These are phyloP conservation scores for Phytophthora fragariaefolia DNA, from an alignment of 352 stramenopile species.

Conservation along the genomic window DNA sequence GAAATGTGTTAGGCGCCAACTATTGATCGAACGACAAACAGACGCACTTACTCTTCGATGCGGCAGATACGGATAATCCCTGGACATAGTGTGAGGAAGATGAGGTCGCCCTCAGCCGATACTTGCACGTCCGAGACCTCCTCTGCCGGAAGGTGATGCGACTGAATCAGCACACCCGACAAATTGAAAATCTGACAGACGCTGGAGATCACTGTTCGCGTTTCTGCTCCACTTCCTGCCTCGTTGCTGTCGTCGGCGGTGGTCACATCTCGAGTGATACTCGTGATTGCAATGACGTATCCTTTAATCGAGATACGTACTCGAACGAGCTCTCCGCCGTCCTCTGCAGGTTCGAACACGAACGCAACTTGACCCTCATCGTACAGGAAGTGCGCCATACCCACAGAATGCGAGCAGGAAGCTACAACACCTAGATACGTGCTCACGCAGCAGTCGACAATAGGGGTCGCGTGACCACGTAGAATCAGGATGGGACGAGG, in stretches of 20 bases:
- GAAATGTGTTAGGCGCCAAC: too few relatives aligned
- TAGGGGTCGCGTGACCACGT: conserved; percentile 54
- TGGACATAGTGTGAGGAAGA: conserved; percentile 66
- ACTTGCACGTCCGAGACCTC: conserved; percentile 57
- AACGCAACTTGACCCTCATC: conserved; percentile 79
- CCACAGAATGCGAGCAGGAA: conserved; percentile 61
- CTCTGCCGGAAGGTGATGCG: conserved; percentile 55
- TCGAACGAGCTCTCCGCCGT: conserved; percentile 43
- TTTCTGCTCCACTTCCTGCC: conserved; percentile 6
- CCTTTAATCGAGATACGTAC: conserved; percentile 63
- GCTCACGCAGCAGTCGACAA: conserved; percentile 74
- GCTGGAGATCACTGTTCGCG: conserved; percentile 31
- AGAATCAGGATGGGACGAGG: conserved; percentile 68
- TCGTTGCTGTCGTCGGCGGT: background rate
- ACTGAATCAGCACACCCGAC: conserved; percentile 59
- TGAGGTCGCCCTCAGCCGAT: conserved; percentile 71
- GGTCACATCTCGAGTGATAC: conserved; percentile 10
- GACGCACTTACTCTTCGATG: conserved; percentile 83
- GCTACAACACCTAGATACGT: conserved; percentile 69
- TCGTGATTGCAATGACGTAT: conserved; percentile 62
- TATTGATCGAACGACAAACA: too few relatives aligned
- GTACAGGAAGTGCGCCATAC: conserved; percentile 76
- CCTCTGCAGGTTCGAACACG: conserved; percentile 49
- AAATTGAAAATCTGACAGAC: conserved; percentile 76
- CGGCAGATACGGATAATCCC: conserved; percentile 70